Base-by-base conservation (phyloP, 2,329 filamentous ascomycete genomes). In the Plectosphaerella plurivora region DNA sequence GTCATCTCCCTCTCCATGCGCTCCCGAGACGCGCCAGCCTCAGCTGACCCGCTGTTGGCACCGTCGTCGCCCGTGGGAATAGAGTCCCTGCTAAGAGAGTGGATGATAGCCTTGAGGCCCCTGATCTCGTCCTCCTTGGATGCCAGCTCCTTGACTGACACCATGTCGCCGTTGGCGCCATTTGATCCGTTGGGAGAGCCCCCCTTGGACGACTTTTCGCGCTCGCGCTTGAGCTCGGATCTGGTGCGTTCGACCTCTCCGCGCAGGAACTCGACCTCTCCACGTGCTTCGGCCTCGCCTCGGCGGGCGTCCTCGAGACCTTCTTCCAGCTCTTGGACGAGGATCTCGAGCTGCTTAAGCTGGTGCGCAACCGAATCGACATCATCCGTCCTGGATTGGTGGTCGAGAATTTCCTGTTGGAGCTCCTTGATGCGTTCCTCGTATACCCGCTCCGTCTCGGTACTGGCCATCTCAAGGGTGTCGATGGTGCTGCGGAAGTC, bases 401-500 rank as follows among this genome's bases (percentile, higher is more conserved):
- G 74, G 53, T 96, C 91, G 50, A 87, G 83, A 25, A 96, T 79
- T 62, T 97, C 92, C 54, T 86, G 82, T 71, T 94, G 82, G 41
- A 99, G 72, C 62, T 91, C 89, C 62, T 92, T 88, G 55, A 97
- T 89, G 71, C 90, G 89, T 68, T 91, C 88, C 67, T 99, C 94
- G 66, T 99, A 99, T 14, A 99, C 93, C 24, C 93, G 82, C 70
- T 97, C 89, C 0, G 94, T 99, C 73, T 99, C 94, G 0, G 91
- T 89, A 65, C 91, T 96, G 3, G 94, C 95, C 74, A 97, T 83
- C 69, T 99, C 94, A 49, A 99, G 77, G 0, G 93, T 96, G 71
- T 99, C 94, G 56, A 99, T 94, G 16, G 94, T 99, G 68, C 90
- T 96, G 59, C 94, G 81, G 71, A 99, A 99, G 68, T 99, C 94